Conservation (phyloP, 2,329 filamentous ascomycete species). For the Neodidymelliopsis sp. region DNA sequence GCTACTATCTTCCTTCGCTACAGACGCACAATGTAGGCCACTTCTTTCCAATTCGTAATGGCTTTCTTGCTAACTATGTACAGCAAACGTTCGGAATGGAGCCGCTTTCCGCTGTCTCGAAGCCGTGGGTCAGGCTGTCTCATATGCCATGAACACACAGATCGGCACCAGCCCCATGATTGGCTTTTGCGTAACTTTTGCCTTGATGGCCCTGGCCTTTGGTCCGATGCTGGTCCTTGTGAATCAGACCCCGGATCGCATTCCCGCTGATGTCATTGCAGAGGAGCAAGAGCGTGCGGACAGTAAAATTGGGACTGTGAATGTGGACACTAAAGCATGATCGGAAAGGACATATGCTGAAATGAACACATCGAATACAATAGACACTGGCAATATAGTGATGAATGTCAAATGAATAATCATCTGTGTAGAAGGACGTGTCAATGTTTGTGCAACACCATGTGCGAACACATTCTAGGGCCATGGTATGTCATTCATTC, state of each 20-base stretch:
- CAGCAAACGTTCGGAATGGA: slow-evolving; percentile 35
- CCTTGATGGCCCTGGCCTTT: slow-evolving; percentile 39
- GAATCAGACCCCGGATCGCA: slow-evolving; percentile 42
- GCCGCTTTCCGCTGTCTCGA: slow-evolving; percentile 40
- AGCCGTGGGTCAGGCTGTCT: slow-evolving; percentile 38
- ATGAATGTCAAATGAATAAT: too few relatives aligned
- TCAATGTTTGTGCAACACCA: too few relatives aligned
- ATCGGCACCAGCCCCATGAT: slow-evolving; percentile 37
- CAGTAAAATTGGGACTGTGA: slow-evolving; percentile 24
- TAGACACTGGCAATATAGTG: too few relatives aligned
- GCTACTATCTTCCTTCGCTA: slow-evolving; percentile 40
- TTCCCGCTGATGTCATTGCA: slow-evolving; percentile 40
- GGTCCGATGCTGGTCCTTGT: slow-evolving; percentile 44
- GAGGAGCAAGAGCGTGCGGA: slow-evolving; percentile 31
- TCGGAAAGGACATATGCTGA: too few relatives aligned
- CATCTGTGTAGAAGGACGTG: too few relatives aligned
- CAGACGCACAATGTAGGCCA: slow-evolving; percentile 32
- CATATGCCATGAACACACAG: slow-evolving; percentile 41
- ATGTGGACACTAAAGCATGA: slow-evolving; percentile 24
- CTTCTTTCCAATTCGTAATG: neutral
- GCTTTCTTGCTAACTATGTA: slow-evolving; percentile 5
- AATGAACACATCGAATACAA: too few relatives aligned
- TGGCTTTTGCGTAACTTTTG: slow-evolving; percentile 45
- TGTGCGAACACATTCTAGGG: too few relatives aligned
- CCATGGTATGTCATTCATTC: too few relatives aligned